Base-by-base conservation (phyloP, 257 asterid species). In the Apocynum venetum region DNA sequence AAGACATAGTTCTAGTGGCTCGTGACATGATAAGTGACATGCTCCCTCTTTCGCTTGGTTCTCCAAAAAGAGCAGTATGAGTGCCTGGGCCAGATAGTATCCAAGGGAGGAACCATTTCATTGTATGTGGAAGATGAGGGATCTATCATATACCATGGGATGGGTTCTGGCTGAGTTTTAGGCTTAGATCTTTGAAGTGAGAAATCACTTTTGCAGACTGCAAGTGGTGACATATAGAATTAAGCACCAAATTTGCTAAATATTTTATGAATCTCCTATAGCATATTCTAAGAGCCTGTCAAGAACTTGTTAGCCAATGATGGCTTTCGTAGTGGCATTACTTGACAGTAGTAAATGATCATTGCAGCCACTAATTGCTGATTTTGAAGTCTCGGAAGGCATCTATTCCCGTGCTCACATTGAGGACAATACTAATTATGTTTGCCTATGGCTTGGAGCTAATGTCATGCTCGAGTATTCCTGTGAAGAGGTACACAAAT, bases 351-450 rank as follows among this genome's bases (percentile, higher is more conserved):
- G 31, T 56, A 56, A 53, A 67, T 67, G 49, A 41, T 71, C 35
- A 52, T 68, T 88, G 80, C 89, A 91, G 98, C 91, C 93, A 63
- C 83, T 91, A 63, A 75, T 89, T 76, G 94, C 95, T 57, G 98
- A 94, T 86, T 92, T 92, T 81, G 98, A 94, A 91, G 91, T 94
- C 55, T 94, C 98, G 40, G 98, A 91, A 86, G 98, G 98, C 83
- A 94, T 92, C 72, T 92, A 89, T 83, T 92, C 97, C 61, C 89
- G 90, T 72, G 97, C 98, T 82, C 84, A 86, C 49, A 89, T 91
- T 65, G 95, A 91, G 80, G 96, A 90, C 75, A 13, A 47, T 56
- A 84, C 94, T 15, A 91, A 94, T 83, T 94, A 93, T 77, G 98
- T 93, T 77, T 93, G 98, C 81, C 80, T 95, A 64, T 94, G 98